Conservation (phyloP, 495 filamentous ascomycete genomes). For the Lineolata rhizophorae region DNA sequence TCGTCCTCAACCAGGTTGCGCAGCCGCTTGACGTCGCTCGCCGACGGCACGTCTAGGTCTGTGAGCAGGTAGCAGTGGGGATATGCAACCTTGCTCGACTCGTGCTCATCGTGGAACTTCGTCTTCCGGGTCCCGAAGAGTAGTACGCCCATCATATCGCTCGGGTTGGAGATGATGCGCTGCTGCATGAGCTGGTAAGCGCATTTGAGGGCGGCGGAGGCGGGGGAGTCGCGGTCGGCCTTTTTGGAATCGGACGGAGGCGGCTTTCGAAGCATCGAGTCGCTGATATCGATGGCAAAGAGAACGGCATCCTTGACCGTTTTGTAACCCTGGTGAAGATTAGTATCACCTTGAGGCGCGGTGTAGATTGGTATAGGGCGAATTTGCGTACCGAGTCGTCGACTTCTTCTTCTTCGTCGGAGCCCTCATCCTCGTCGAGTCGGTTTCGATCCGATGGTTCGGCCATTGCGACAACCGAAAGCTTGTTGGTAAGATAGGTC, state of each 20-base stretch:
- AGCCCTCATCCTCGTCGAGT: constrained; percentile 32
- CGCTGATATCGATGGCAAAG: constrained; percentile 85
- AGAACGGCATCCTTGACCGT: constrained; percentile 87
- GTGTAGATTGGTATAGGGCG: background rate
- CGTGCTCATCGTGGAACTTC: constrained; percentile 53
- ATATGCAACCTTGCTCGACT: constrained; percentile 40
- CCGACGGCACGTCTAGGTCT: constrained; percentile 73
- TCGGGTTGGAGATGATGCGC: constrained; percentile 88
- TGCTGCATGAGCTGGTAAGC: constrained; percentile 93
- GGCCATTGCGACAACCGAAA: background rate
- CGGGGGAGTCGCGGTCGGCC: constrained; percentile 43
- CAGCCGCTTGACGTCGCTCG: constrained; percentile 63
- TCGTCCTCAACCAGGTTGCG: constrained; percentile 56
- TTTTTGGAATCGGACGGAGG: constrained; percentile 46
- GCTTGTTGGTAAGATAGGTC: no score
- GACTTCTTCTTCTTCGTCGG: constrained; percentile 34
- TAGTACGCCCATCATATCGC: constrained; percentile 95
- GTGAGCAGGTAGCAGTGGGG: constrained; percentile 83
- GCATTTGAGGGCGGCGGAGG: constrained; percentile 74
- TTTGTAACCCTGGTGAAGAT: constrained; percentile 70
- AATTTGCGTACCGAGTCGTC: constrained; percentile 41
- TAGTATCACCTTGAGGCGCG: constrained; percentile 1
- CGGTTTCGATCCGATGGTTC: background rate
- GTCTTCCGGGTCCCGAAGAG: constrained; percentile 79
- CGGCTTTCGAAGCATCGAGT: constrained; percentile 64